Conservation (phyloP, 805 yeast species). For the Yamadazyma ubonensis region DNA sequence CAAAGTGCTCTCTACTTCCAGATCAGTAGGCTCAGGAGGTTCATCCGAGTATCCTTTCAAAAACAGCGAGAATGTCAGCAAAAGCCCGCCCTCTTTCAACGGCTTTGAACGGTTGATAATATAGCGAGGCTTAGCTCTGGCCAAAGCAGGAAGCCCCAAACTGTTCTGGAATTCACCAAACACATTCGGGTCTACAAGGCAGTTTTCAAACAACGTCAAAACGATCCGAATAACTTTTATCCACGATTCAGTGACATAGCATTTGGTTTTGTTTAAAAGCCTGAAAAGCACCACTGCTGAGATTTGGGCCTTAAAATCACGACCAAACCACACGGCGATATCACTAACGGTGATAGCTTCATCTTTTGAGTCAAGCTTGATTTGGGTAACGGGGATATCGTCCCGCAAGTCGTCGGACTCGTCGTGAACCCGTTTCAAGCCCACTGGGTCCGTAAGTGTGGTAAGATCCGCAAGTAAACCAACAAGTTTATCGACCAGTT, state of each 20-base stretch:
- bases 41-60: conserved; percentile 85
- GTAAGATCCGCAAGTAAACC: conserved; percentile 67
- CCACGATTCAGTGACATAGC: conserved; percentile 60
- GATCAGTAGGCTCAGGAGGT: conserved; percentile 88
- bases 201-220: conserved; percentile 66
- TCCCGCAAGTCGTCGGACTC: conserved; percentile 34
- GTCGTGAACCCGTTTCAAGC: conserved; percentile 17
- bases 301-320: conserved; percentile 87
- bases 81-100: conserved; percentile 71
- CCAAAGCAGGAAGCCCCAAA: conserved; percentile 51
- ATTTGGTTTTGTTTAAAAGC: conserved; percentile 59
- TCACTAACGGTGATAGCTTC: conserved; percentile 74
- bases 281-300: conserved; percentile 84
- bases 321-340: conserved; percentile 78
- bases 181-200: conserved; percentile 60
- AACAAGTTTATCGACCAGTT: conserved; percentile 65
- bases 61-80: conserved; percentile 89
- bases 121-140: conserved; percentile 64
- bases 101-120: conserved; percentile 62
- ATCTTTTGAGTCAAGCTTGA: conserved; percentile 51
- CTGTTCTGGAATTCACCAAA: conserved; percentile 64
- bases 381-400: conserved; percentile 45
- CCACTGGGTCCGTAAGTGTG: conserved; percentile 47
- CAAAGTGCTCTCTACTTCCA: conserved; percentile 82
- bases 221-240: conserved; percentile 55